Evolutionary conservation across 2,329 filamentous ascomycete species (phyloP).

Genomic region (Pseudocercospora crystallina): DNA sequence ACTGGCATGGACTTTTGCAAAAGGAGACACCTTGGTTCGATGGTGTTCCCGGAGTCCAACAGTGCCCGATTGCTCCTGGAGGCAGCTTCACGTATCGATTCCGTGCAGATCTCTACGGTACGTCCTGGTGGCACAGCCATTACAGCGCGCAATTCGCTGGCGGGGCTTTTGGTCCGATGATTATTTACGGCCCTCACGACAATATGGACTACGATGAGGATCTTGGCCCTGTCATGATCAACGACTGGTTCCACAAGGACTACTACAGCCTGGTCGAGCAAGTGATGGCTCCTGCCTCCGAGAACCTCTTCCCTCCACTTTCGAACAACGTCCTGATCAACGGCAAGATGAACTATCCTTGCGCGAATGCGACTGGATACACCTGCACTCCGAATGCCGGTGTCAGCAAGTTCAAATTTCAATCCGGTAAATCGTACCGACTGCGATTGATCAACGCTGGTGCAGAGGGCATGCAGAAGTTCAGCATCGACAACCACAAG

Average conservation of each 20-base stretch:
- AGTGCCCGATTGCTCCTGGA: slow-evolving; percentile 47
- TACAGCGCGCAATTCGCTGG: slow-evolving; percentile 44
- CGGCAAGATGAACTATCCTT: slow-evolving; percentile 33
- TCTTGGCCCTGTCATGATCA: slow-evolving; percentile 43
- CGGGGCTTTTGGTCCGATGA: slow-evolving; percentile 43
- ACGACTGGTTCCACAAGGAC: slow-evolving; percentile 45
- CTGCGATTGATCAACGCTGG: slow-evolving; percentile 46
- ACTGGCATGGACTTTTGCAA: slow-evolving; percentile 53
- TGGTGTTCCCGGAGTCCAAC: slow-evolving; percentile 48
- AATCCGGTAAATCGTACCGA: slow-evolving; percentile 42
- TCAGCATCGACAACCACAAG: slow-evolving; percentile 50
- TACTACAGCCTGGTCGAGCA: slow-evolving; percentile 34
- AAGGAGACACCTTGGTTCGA: slow-evolving; percentile 56
- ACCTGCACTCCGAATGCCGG: slow-evolving; percentile 36
- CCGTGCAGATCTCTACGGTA: slow-evolving; percentile 43
- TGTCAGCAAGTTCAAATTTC: slow-evolving; percentile 39
- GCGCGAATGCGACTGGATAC: slow-evolving; percentile 28
- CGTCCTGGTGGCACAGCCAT: slow-evolving; percentile 30
- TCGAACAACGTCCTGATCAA: slow-evolving; percentile 30
- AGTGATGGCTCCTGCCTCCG: slow-evolving; percentile 30
- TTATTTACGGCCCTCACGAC: slow-evolving; percentile 45
- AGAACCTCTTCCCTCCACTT: slow-evolving; percentile 26
- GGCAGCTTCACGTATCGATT: slow-evolving; percentile 40
- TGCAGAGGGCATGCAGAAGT: slow-evolving; percentile 43
- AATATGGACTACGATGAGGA: slow-evolving; percentile 46